A percentile compares a stretch with the other conserved stretches of the same genome.
Conservation (phyloP, 1,284 basidiomycete species). For the Cutaneotrichosporon spelunceum region DNA sequence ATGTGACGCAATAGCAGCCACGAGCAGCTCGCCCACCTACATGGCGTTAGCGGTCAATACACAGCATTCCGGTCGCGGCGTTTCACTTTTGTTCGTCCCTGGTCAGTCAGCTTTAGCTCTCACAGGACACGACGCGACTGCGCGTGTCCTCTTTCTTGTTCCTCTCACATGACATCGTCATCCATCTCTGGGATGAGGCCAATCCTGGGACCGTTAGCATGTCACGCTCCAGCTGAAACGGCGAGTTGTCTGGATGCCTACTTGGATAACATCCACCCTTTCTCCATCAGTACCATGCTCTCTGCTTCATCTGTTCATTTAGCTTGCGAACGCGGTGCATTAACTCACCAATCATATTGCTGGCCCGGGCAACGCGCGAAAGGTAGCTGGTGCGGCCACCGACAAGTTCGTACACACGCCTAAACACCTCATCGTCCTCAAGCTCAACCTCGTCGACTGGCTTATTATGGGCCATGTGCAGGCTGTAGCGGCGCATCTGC, state of each 20-base stretch:
- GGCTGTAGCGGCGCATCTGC: slow-evolving; percentile 55
- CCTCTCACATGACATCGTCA: slow-evolving; percentile 69
- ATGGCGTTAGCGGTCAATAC: slow-evolving; percentile 1
- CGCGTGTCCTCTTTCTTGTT: neutral
- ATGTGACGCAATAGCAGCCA: slow-evolving; percentile 71
- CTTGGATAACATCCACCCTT: slow-evolving; percentile 67
- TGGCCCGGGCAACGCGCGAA: slow-evolving; percentile 60
- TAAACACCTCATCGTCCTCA: slow-evolving; percentile 52
- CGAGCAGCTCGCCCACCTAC: slow-evolving; percentile 58
- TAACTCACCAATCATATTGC: slow-evolving; percentile 57
- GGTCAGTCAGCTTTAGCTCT: slow-evolving; percentile 13
- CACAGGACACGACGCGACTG: neutral
- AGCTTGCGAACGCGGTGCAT: neutral
- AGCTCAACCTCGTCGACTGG: slow-evolving; percentile 29
- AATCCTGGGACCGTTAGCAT: slow-evolving; percentile 44
- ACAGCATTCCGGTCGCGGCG: slow-evolving; percentile 27
- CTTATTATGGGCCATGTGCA: slow-evolving; percentile 13
- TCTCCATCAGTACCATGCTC: slow-evolving; percentile 65
- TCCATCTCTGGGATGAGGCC: slow-evolving; percentile 70
- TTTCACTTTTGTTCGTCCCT: slow-evolving; percentile 64
- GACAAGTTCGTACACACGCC: slow-evolving; percentile 60
- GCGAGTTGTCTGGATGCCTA: slow-evolving; percentile 22
- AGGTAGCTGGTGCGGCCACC: slow-evolving; percentile 76
- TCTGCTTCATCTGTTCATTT: slow-evolving; percentile 56
- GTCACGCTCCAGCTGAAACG: neutral